These are phyloP conservation scores for Aspergillus persii DNA, from an alignment of 2,329 filamentous ascomycete genomes.

Conservation along the genomic window DNA sequence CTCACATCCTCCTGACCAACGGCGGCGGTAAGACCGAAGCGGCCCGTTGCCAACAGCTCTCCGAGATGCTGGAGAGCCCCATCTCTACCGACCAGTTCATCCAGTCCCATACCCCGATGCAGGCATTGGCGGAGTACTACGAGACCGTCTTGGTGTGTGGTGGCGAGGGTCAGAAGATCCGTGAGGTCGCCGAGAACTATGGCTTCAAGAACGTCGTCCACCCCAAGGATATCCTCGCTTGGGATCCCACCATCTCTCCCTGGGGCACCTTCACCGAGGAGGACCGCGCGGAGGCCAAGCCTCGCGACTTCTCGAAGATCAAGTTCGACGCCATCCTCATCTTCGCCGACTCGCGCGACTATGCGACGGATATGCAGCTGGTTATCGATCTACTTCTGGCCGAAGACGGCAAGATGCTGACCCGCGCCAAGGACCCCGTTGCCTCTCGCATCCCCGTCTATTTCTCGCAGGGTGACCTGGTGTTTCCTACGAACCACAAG, in stretches of 20 bases:
- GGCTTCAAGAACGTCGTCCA: slow-evolving; percentile 72
- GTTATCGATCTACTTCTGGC: slow-evolving; percentile 70
- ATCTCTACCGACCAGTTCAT: slow-evolving; percentile 73
- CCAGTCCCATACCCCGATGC: slow-evolving; percentile 75
- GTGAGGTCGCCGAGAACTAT: slow-evolving; percentile 69
- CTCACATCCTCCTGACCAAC: slow-evolving; percentile 71
- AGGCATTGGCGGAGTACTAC: slow-evolving; percentile 72
- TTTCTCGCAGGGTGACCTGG: slow-evolving; percentile 65
- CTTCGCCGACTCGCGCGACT: slow-evolving; percentile 72
- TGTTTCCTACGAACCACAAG: slow-evolving; percentile 65
- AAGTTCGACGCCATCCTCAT: slow-evolving; percentile 74
- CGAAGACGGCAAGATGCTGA: slow-evolving; percentile 65
- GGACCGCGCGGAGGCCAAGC: slow-evolving; percentile 65
- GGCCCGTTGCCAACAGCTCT: slow-evolving; percentile 64
- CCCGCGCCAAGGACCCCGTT: slow-evolving; percentile 64
- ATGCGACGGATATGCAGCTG: slow-evolving; percentile 72
- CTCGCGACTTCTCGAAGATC: slow-evolving; percentile 68
- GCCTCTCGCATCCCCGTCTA: slow-evolving; percentile 70
- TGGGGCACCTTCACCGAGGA: slow-evolving; percentile 66
- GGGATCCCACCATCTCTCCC: slow-evolving; percentile 66
- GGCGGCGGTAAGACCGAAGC: slow-evolving; percentile 69
- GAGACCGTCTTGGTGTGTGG: slow-evolving; percentile 72
- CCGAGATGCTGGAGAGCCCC: slow-evolving; percentile 63
- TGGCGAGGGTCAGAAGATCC: slow-evolving; percentile 72
- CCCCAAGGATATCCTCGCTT: slow-evolving; percentile 71